Conservation (phyloP, 306 rosid genomes). For the Quercus cerris region DNA sequence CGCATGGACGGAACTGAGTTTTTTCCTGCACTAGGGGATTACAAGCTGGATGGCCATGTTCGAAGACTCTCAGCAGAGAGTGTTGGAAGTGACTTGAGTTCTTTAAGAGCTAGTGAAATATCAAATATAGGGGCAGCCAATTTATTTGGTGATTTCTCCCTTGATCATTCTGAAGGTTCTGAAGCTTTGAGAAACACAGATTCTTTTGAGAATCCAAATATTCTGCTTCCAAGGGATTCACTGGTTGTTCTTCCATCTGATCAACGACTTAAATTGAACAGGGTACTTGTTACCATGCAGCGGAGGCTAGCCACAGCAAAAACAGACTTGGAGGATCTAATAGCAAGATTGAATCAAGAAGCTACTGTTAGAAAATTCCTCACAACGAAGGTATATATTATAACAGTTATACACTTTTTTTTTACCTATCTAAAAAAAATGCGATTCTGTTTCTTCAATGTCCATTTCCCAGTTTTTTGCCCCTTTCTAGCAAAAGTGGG, state of each 20-base stretch:
- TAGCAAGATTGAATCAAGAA: slow-evolving; percentile 88
- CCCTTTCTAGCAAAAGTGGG: neutral
- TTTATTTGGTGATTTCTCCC: slow-evolving; percentile 31
- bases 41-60: slow-evolving; percentile 37
- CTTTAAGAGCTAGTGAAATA: slow-evolving; percentile 33
- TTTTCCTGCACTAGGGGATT: slow-evolving; percentile 29
- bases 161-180: slow-evolving; percentile 31
- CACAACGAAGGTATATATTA: slow-evolving; percentile 54
- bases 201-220: slow-evolving; percentile 3
- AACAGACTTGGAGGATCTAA: slow-evolving; percentile 75
- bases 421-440: neutral
- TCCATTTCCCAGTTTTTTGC: neutral
- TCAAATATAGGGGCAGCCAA: slow-evolving; percentile 27
- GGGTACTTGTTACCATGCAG: slow-evolving; percentile 58
- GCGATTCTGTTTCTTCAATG: neutral
- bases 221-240: slow-evolving; percentile 22
- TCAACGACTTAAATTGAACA: slow-evolving; percentile 59
- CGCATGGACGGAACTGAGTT: slow-evolving; percentile 66
- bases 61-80: slow-evolving; percentile 51
- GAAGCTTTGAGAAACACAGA: slow-evolving; percentile 38
- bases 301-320: slow-evolving; percentile 62
- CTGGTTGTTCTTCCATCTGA: slow-evolving; percentile 52
- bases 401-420: neutral
- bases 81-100: slow-evolving; percentile 47
- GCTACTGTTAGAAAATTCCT: slow-evolving; percentile 76